Evolutionary conservation across 2,329 filamentous ascomycete genomes (phyloP), one percentile per base, ranked within the genome.

Genomic region (Thelonectria olida): DNA sequence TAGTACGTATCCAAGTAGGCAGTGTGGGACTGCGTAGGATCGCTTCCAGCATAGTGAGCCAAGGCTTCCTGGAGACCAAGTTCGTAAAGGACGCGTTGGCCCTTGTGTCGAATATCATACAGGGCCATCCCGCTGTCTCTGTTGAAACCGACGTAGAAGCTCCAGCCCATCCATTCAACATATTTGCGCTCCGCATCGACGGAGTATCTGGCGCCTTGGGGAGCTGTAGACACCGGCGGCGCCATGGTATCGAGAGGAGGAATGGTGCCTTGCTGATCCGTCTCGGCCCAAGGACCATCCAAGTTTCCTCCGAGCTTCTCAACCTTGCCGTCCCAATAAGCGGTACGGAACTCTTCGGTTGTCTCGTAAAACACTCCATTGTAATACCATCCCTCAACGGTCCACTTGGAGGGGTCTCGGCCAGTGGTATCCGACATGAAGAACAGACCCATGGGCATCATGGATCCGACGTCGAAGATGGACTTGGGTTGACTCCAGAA

Each of bases 41-140:
- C 81, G 41, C 77, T 78, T 5, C 82, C 73, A 2, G 82, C 81
- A 55, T 85, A 86, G 54, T 85, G 82, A 1, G 84, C 80, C 7
- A 86, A 72, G 0, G 84, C 84, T 70, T 88, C 84, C 68, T 87
- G 82, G 0, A 88, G 73, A 3, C 81, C 80, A 2, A 88, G 75
- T 66, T 88, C 85, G 58, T 87, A 88, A 10, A 88, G 73, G 7
- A 88, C 71, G 7, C 83, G 76, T 60, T 85, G 78, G n/a, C 82
- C 83, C 66, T 85, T 84, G 76, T 81, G 86, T 17, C 76, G 74
- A 44, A 88, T 80, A 60, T 88, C 80, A 66, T 81, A 82, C 1
- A 88, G 73, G 0, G 77, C 66, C 42, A 87, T 74, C 0, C 84
- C 85, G 0, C 78, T 78, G 58, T 85, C 83, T 8, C 78, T 74